Evolutionary conservation across 371 early-diverging fungal species (phyloP).

Genomic region (Blakeslea trispora): DNA sequence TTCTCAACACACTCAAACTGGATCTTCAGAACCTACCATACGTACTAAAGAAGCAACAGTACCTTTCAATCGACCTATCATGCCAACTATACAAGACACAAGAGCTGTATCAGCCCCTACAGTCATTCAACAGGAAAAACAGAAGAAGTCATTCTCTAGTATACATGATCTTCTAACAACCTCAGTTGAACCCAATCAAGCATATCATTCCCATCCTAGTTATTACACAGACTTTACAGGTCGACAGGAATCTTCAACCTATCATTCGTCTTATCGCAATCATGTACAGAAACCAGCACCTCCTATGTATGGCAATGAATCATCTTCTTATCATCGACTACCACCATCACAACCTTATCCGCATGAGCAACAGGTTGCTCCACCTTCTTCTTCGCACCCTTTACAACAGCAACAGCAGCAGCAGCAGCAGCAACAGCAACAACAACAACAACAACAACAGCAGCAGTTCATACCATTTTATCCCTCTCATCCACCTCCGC

Average conservation of each 20-base stretch:
- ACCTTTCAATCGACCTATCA: too few species aligned
- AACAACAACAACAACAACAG: too few species aligned
- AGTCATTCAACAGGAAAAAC: background rate
- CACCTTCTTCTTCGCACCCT: constrained; percentile 1
- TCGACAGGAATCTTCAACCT: too few species aligned
- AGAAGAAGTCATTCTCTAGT: too few species aligned
- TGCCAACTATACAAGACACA: background rate
- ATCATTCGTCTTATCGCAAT: too few species aligned
- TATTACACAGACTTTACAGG: too few species aligned
- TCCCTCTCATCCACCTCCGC: background rate
- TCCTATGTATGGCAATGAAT: background rate
- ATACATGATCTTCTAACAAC: constrained; percentile 22
- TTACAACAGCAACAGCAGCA: constrained; percentile 7
- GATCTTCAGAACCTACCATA: too few species aligned
- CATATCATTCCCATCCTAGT: too few species aligned
- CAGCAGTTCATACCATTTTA: too few species aligned
- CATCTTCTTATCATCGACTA: constrained; percentile 1
- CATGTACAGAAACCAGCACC: background rate
- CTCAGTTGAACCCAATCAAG: constrained; percentile 16
- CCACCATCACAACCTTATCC: background rate
- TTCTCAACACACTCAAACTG: too few species aligned
- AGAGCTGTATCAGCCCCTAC: constrained; percentile 9
- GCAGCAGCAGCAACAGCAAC: too few species aligned
- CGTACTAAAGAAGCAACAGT: too few species aligned
- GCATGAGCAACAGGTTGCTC: constrained; percentile 24